A percentile compares a stretch with the other conserved stretches of the same genome.
These are phyloP conservation scores for Trichophyton simii DNA, from an alignment of 2,329 filamentous ascomycete genomes.

Conservation along the genomic window DNA sequence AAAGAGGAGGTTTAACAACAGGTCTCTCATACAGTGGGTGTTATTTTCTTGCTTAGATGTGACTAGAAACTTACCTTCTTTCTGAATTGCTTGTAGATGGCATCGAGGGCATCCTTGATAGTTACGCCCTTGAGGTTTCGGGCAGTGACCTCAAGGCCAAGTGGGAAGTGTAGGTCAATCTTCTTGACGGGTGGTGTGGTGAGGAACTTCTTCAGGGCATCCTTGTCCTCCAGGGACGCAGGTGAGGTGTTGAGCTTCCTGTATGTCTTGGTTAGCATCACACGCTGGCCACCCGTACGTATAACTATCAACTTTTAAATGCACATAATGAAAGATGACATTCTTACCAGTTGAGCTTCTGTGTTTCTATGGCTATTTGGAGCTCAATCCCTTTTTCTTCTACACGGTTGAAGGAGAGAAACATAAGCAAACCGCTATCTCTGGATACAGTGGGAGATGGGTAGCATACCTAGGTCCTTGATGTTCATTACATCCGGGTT, in stretches of 20 bases:
- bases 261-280: constrained; percentile 1
- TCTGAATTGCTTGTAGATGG: constrained; percentile 92
- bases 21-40: too few relatives aligned
- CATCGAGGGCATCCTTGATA: constrained; percentile 91
- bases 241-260: constrained; percentile 94
- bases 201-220: constrained; percentile 68
- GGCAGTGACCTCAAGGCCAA: constrained; percentile 76
- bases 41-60: neutral
- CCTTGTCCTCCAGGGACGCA: constrained; percentile 64
- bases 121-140: constrained; percentile 90
- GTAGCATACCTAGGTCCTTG: constrained; percentile 62
- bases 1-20: neutral
- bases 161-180: constrained; percentile 83
- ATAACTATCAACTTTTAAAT: too few relatives aligned
- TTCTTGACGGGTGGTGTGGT: constrained; percentile 77
- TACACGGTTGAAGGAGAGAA: constrained; percentile 26
- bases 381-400: constrained; percentile 63
- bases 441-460: neutral
- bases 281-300: neutral
- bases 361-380: constrained; percentile 66
- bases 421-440: neutral
- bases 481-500: constrained; percentile 77
- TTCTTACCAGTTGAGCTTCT: constrained; percentile 74
- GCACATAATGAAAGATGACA: neutral
- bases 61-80: constrained; percentile 62